Conservation (phyloP, 306 rosid genomes). For the Castanea sativa region DNA sequence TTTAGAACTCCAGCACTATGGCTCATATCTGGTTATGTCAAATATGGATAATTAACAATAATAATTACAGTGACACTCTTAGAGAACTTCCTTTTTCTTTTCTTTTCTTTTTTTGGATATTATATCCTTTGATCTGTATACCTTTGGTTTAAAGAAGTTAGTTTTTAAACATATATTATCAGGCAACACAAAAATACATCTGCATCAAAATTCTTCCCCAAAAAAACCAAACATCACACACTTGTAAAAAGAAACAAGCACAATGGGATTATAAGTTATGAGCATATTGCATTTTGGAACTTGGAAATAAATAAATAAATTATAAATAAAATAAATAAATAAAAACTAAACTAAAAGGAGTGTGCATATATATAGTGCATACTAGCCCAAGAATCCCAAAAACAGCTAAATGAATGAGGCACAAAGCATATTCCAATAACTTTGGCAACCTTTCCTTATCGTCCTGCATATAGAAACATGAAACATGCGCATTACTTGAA, state of each 20-base stretch:
- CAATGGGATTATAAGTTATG: not conserved
- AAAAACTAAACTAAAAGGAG: not conserved
- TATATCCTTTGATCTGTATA: not conserved
- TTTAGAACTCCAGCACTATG: not conserved
- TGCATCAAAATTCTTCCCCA: not conserved
- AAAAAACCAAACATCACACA: not conserved
- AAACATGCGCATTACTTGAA: not conserved
- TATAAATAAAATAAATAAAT: not conserved
- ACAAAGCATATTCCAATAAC: constrained; percentile 37
- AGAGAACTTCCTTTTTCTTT: too few relatives aligned
- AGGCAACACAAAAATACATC: not conserved
- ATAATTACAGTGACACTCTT: not conserved
- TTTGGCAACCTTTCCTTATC: constrained; percentile 23
- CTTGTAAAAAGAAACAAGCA: not conserved
- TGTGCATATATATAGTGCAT: not conserved
- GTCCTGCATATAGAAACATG: constrained; percentile 22
- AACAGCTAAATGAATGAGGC: constrained; percentile 50
- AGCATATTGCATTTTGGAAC: not conserved
- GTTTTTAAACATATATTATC: not conserved
- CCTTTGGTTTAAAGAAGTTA: not conserved
- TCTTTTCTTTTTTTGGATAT: too few relatives aligned
- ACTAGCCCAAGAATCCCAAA: constrained; percentile 62
- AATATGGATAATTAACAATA: not conserved
- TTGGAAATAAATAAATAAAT: too few relatives aligned
- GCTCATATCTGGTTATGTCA: not conserved